Base-by-base conservation (phyloP, 306 rosid genomes). In the Vigna trinervia region DNA sequence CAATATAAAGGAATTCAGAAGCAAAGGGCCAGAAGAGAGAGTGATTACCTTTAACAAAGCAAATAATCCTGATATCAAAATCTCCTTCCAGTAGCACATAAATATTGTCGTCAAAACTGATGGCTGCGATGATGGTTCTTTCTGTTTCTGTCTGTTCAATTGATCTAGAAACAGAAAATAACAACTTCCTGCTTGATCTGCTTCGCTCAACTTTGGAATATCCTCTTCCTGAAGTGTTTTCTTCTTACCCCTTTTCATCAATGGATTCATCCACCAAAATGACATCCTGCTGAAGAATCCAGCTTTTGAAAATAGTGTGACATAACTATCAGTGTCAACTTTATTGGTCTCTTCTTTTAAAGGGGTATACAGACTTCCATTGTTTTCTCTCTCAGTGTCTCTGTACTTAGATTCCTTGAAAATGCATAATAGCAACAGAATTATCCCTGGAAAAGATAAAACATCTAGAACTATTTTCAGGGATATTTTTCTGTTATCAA, bases 211-310 rank as follows among this genome's bases (percentile, higher is more conserved):
- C 63, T 26, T 58, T 12, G 63, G 63, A 1, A 58, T 26, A 12
- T 58, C 63, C 63, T 58, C 63, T 11, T 58, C 63, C 63, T 23
- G 38, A 58, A 58, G 63, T 23, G 38, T 58, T 23, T 23, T 58
- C 38, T 26, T 36, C 13, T 58, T 23, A 23, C 63, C 63, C n/a
- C 36, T 58, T 58, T 58, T 26, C 63, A 58, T 58, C 32, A 58
- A 26, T 26, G 63, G 63, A 58, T 58, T 58, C 63, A 58, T 26
- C 63, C 63, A 58, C 36, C 63, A 23, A 58, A 58, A 58, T 58
- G 63, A 23, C 63, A 58, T 58, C 63, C 63, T 58, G 12, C 63
- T 26, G 36, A 58, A 26, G 8, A 58, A n/a, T 11, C 63, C 63
- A 58, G 63, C 63, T 58, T 58, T 58, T 23, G 15, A 32, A 58